Evolutionary conservation across 371 early-diverging fungal species (phyloP).

Genomic region (Gilbertella persicaria): DNA sequence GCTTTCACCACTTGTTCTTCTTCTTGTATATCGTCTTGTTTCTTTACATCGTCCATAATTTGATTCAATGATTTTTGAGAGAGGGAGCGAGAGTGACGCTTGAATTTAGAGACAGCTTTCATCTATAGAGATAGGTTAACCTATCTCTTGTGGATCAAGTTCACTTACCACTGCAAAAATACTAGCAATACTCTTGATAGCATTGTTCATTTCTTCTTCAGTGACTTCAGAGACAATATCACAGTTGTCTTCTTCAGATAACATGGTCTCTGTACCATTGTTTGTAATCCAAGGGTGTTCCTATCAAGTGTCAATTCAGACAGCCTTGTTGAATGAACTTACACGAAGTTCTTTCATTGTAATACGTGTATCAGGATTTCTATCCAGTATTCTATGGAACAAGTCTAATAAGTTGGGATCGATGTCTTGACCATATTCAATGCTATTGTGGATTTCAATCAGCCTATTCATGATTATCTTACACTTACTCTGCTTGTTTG

Average conservation of each 20-base stretch:
- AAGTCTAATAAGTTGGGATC: slow-evolving; percentile 59
- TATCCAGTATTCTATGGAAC: slow-evolving; percentile 74
- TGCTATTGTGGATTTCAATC: background rate
- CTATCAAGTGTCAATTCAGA: slow-evolving; percentile 24
- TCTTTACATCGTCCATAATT: slow-evolving; percentile 37
- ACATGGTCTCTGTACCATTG: slow-evolving; percentile 63
- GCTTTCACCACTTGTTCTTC: slow-evolving; percentile 4
- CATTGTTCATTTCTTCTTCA: slow-evolving; percentile 79
- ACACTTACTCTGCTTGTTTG: slow-evolving; percentile 48
- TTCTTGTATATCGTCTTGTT: too few species aligned
- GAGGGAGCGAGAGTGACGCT: slow-evolving; percentile 51
- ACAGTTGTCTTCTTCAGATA: slow-evolving; percentile 76
- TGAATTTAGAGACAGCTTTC: slow-evolving; percentile 54
- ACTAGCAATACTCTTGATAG: slow-evolving; percentile 70
- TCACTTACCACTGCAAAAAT: slow-evolving; percentile 52
- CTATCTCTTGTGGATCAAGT: background rate
- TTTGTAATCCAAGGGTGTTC: slow-evolving; percentile 88
- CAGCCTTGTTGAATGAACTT: slow-evolving; percentile 10
- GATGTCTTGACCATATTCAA: slow-evolving; percentile 5
- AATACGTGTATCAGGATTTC: slow-evolving; percentile 78
- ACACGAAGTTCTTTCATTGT: slow-evolving; percentile 76
- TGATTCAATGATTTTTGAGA: slow-evolving; percentile 47
- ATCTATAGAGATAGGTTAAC: slow-evolving; percentile 24
- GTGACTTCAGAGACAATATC: slow-evolving; percentile 76
- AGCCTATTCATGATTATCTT: background rate